Evolutionary conservation across 106 monocot species (phyloP), one percentile per base, ranked within the genome.

Genomic region (Vanilla planifolia): DNA sequence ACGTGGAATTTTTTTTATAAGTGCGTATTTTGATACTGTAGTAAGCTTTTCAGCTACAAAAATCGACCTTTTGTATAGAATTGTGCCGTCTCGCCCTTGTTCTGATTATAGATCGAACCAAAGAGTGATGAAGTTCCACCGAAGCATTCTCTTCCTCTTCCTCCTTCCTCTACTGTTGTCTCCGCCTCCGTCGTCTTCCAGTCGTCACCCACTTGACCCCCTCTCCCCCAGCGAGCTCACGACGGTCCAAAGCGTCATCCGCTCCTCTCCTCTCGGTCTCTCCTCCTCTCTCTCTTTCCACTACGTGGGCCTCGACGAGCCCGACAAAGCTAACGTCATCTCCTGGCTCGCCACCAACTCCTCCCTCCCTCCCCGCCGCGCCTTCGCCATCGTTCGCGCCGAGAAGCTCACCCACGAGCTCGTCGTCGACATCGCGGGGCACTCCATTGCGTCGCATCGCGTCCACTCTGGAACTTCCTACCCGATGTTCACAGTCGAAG

Each of bases 301-400:
- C 60, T 82, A 91, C 51, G 76, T 91, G 40, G 85, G 86, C 48
- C 82, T 91, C 25, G 85, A 82, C 59, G 86, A 86, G 13, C 82
- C 82, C 43, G 82, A 91, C 62, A 86, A 91, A 62, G 22, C 68
- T 17, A 43, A 58, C 6, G n/a, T 86, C n/a, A 61, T 76, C 41
- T 43, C 76, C 11, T 74, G 67, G 71, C 62, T 52, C 34, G 22
- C 69, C 44, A 4, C 8, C 45, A n/a, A 0, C 60, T 30, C 51
- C 62, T 23, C 9, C 51, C 3, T 37, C 33, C 24, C 43, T 16
- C 73, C 60, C 8, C 67, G 64, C 5, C 82, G 78, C 9, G 88
- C 88, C 34, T 59, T 83, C 45, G 77, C 60, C 63, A 77, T 89
- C 34, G 68, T 59, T 21, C 79, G 83, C 1, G 46, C 76, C 14